phyloP scores from a whole-genome alignment of 164 flowering plant genomes.

The Litsea cubeba region DNA sequence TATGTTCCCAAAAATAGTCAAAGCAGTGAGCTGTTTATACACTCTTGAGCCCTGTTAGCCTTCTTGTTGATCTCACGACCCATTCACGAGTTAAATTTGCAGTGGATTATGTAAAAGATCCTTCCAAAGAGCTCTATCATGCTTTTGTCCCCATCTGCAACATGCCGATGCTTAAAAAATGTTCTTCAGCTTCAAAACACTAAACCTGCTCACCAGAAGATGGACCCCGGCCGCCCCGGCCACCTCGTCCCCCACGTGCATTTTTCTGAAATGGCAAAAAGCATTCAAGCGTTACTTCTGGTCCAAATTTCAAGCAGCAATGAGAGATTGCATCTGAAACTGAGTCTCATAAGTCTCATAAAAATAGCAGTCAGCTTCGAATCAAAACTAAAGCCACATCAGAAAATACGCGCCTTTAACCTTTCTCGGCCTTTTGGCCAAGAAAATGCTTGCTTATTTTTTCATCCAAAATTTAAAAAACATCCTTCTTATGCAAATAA shows the following conservation, averaged over 20 bases:
- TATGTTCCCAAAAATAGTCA: not conserved
- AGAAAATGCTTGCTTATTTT: too few relatives aligned
- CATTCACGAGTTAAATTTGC: not conserved
- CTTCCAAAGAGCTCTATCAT: not conserved
- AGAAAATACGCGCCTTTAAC: not conserved
- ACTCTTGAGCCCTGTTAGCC: not conserved
- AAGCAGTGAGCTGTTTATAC: not conserved
- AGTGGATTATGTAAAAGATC: not conserved
- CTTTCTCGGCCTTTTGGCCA: not conserved
- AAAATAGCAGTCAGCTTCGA: not conserved
- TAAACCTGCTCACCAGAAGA: conserved; percentile 11
- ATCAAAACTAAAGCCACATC: not conserved
- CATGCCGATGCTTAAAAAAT: not conserved
- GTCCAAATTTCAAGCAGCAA: not conserved
- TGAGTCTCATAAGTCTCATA: not conserved
- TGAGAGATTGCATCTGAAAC: not conserved
- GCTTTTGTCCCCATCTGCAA: not conserved
- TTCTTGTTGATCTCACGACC: not conserved
- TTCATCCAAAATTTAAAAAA: too few relatives aligned
- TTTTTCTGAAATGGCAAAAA: conserved; percentile 9
- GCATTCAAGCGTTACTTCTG: too few relatives aligned
- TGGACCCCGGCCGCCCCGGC: conserved; percentile 20
- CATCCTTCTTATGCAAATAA: too few relatives aligned
- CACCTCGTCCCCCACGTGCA: conserved; percentile 12
- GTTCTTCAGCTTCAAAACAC: not conserved